A percentile compares a stretch with the other conserved stretches of the same genome.
These are phyloP conservation scores for Hirschioporus abietinus DNA, from an alignment of 768 basidiomycete genomes.

Conservation along the genomic window DNA sequence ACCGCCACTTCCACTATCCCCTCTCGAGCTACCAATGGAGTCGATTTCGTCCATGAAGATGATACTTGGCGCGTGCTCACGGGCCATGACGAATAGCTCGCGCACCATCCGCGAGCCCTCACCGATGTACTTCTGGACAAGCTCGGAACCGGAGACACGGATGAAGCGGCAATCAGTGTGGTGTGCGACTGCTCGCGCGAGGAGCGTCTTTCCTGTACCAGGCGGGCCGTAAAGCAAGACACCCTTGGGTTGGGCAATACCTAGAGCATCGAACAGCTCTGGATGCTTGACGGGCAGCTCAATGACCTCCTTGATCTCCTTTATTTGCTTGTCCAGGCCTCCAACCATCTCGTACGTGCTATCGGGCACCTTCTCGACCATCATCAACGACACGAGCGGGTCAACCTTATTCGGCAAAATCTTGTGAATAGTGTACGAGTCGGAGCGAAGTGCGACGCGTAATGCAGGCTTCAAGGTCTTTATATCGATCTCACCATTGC, in stretches of 20 bases:
- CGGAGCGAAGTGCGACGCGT: slow-evolving; percentile 93
- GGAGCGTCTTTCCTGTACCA: slow-evolving; percentile 92
- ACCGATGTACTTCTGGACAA: slow-evolving; percentile 98
- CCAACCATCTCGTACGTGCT: slow-evolving; percentile 99
- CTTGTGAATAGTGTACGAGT: slow-evolving; percentile 94
- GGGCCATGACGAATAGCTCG: slow-evolving; percentile 96
- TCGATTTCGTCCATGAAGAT: slow-evolving; percentile 99
- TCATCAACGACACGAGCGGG: slow-evolving; percentile 97
- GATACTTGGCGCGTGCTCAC: slow-evolving; percentile 95
- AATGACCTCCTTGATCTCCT: slow-evolving; percentile 99
- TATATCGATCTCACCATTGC: slow-evolving; percentile 84
- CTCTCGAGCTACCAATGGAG: slow-evolving; percentile 90
- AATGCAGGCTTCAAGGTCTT: slow-evolving; percentile 74
- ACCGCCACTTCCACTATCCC: slow-evolving; percentile 63
- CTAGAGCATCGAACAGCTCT: slow-evolving; percentile 91
- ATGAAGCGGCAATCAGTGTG: slow-evolving; percentile 99
- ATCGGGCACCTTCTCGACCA: slow-evolving; percentile 99
- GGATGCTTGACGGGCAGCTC: slow-evolving; percentile 97
- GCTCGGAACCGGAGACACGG: slow-evolving; percentile 86
- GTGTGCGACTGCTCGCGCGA: slow-evolving; percentile 94
- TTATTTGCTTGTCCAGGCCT: slow-evolving; percentile 95
- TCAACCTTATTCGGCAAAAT: slow-evolving; percentile 97
- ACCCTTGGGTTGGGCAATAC: slow-evolving; percentile 96
- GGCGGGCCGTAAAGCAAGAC: slow-evolving; percentile 94
- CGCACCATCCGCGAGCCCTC: slow-evolving; percentile 96